Percentiles rank a stretch among this genome's conserved stretches.
These are phyloP conservation scores for Dendryphion nanum DNA, from an alignment of 2,329 filamentous ascomycete species.

Conservation along the genomic window DNA sequence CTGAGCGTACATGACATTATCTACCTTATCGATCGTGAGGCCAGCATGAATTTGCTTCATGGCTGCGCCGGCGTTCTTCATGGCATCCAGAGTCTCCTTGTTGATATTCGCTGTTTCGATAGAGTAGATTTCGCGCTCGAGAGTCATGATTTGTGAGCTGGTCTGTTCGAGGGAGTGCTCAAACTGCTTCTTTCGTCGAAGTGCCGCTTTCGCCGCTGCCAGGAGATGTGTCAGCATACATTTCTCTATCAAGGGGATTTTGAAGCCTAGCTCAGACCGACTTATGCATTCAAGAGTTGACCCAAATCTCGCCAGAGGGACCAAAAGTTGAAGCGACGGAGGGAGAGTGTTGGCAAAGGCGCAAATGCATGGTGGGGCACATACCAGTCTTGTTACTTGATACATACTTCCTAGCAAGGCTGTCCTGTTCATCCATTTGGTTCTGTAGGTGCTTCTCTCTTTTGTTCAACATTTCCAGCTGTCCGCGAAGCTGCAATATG, in stretches of 20 bases:
- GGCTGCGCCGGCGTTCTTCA: constrained; percentile 85
- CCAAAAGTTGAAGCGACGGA: too few species aligned
- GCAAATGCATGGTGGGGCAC: neutral
- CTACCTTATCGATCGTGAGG: constrained; percentile 90
- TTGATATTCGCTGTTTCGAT: constrained; percentile 99
- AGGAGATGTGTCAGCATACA: neutral
- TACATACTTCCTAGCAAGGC: constrained; percentile 83
- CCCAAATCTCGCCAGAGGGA: too few species aligned
- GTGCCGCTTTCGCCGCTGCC: constrained; percentile 81
- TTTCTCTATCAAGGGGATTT: too few species aligned
- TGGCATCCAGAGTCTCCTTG: constrained; percentile 88
- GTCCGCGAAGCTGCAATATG: constrained; percentile 80
- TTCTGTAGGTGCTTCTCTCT: constrained; percentile 85
- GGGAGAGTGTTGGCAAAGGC: neutral
- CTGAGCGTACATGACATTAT: constrained; percentile 82
- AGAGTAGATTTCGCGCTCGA: constrained; percentile 93
- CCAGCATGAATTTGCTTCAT: constrained; percentile 93
- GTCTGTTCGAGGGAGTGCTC: constrained; percentile 93
- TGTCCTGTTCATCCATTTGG: constrained; percentile 91
- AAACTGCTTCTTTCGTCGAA: constrained; percentile 91
- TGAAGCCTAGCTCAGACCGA: too few species aligned
- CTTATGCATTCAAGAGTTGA: too few species aligned
- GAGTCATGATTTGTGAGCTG: constrained; percentile 79
- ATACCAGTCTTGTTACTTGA: constrained; percentile 86
- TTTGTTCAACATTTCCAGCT: constrained; percentile 98